Percentiles rank a stretch among this genome's conserved stretches.
Evolutionary conservation across 1,284 basidiomycete species (phyloP).

Genomic region (Trametes versicolor): DNA sequence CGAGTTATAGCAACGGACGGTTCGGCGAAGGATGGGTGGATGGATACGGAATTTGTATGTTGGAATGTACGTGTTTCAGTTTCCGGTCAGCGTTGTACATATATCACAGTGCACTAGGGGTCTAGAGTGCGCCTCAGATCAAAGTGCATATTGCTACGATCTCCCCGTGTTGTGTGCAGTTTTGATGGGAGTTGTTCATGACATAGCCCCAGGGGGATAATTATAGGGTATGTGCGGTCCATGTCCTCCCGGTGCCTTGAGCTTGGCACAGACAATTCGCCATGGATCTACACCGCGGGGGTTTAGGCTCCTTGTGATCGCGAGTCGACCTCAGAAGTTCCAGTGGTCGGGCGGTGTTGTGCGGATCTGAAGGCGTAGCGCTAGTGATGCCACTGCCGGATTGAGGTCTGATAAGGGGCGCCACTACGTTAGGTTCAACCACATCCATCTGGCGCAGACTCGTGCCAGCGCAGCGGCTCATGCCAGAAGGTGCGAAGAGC

Average conservation of each 20-base stretch:
- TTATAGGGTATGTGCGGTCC: not conserved
- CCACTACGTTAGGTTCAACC: not conserved
- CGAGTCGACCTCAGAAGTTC: not conserved
- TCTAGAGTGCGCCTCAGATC: not conserved
- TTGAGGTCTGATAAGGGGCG: not conserved
- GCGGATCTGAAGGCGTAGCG: not conserved
- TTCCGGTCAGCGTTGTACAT: constrained; percentile 1
- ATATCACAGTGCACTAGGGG: not conserved
- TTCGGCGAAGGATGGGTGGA: constrained; percentile 5
- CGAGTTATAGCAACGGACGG: constrained; percentile 6
- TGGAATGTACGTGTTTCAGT: not conserved
- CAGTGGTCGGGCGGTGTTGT: not conserved
- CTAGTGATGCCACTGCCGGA: not conserved
- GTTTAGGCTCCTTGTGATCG: not conserved
- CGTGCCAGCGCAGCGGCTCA: not conserved
- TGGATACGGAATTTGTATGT: constrained; percentile 16
- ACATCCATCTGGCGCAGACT: not conserved
- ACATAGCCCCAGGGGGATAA: not conserved
- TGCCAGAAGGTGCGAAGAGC: constrained; percentile 1
- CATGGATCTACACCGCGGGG: too few species aligned
- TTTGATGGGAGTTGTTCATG: not conserved
- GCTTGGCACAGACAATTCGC: not conserved
- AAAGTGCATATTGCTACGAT: not conserved
- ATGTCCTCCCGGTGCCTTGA: not conserved
- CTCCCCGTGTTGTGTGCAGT: not conserved